Evolutionary conservation across 768 basidiomycete genomes (phyloP).

Genomic region (Suillus placidus): DNA sequence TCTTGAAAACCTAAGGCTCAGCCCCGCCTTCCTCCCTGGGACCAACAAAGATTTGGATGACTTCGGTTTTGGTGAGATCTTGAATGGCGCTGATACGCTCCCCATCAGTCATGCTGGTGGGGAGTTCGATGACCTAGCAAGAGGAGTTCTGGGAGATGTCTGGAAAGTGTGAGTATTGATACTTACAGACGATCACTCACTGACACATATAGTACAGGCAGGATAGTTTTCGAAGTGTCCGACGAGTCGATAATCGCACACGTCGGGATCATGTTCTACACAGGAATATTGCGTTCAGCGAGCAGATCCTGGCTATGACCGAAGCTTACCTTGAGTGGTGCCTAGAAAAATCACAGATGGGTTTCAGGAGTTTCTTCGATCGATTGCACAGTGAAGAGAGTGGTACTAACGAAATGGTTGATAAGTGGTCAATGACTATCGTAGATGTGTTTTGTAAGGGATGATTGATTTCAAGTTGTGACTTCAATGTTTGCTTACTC

Average conservation of each 20-base stretch:
- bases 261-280: not conserved
- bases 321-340: constrained; percentile 12
- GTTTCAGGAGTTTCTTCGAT: not conserved
- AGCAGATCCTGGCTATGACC: not conserved
- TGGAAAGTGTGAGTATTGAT: not conserved
- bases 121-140: constrained; percentile 8
- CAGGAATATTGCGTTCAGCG: not conserved
- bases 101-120: constrained; percentile 14
- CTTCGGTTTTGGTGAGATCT: too few species aligned
- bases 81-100: too few species aligned
- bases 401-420: too few species aligned
- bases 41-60: too few species aligned
- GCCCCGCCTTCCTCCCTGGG: too few species aligned
- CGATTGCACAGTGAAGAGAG: not conserved
- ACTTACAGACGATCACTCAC: not conserved
- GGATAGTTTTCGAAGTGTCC: not conserved
- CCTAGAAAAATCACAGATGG: not conserved
- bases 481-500: not conserved
- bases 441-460: constrained; percentile 3
- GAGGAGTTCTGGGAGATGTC: not conserved
- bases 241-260: not conserved
- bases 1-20: too few species aligned
- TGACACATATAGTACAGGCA: not conserved
- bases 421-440: not conserved
- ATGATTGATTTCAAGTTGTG: not conserved